Conservation (phyloP, 805 yeast species). For the Blastobotrys peoriensis region DNA sequence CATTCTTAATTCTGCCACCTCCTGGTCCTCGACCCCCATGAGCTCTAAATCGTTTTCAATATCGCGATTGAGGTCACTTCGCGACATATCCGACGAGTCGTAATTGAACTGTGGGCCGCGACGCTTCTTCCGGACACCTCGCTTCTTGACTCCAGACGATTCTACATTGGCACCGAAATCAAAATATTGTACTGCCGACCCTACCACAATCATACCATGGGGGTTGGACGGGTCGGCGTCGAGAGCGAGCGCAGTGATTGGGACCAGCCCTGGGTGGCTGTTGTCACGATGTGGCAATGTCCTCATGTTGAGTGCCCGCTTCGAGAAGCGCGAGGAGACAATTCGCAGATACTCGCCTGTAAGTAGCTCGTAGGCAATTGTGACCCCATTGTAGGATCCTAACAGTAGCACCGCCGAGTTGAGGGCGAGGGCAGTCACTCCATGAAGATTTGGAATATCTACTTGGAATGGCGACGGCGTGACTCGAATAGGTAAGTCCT, state of each 20-base stretch:
- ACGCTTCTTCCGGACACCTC: slow-evolving; percentile 18
- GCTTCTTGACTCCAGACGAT: slow-evolving; percentile 15
- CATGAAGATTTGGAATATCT: slow-evolving; percentile 12
- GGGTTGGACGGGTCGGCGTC: slow-evolving; percentile 27
- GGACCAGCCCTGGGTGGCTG: slow-evolving; percentile 12
- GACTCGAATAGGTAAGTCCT: slow-evolving; percentile 9
- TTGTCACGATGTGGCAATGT: slow-evolving; percentile 10
- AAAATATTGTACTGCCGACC: slow-evolving; percentile 25
- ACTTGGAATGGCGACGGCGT: slow-evolving; percentile 17
- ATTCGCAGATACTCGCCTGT: slow-evolving; percentile 25
- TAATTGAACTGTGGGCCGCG: slow-evolving; percentile 8
- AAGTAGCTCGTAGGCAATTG: slow-evolving; percentile 23
- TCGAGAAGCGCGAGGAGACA: slow-evolving; percentile 25
- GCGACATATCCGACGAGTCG: slow-evolving; percentile 1
- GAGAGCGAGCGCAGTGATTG: slow-evolving; percentile 24
- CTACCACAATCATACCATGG: slow-evolving; percentile 25
- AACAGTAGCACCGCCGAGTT: slow-evolving; percentile 26
- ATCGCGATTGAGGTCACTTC: slow-evolving; percentile 20
- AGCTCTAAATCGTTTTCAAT: slow-evolving; percentile 22
- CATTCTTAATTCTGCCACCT: slow-evolving; percentile 13
- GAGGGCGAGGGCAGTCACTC: slow-evolving; percentile 24
- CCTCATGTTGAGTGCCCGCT: slow-evolving; percentile 21
- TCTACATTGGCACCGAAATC: slow-evolving; percentile 25
- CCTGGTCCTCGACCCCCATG: slow-evolving; percentile 22
- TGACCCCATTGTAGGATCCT: slow-evolving; percentile 26